Conservation (phyloP, 108 stramenopile genomes). For the Skeletonema menzelii region DNA sequence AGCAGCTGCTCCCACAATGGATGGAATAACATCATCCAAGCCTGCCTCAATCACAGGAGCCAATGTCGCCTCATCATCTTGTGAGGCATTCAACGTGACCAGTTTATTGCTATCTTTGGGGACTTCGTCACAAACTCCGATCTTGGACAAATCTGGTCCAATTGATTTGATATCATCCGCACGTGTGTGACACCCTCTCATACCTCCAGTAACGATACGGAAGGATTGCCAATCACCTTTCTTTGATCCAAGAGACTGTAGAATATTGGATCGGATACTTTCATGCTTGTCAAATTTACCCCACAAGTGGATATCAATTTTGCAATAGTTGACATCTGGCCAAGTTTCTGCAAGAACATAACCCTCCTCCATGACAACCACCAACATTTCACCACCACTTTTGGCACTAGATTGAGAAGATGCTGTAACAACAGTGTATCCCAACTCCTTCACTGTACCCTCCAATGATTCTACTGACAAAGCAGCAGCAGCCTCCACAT, state of each 20-base stretch:
- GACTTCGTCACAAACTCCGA: conserved; percentile 30
- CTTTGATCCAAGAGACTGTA: conserved; percentile 21
- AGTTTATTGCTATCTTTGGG: conserved; percentile 15
- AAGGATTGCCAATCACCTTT: conserved; percentile 38
- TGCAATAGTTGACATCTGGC: conserved; percentile 48
- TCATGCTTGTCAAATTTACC: conserved; percentile 38
- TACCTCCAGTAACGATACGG: conserved; percentile 82
- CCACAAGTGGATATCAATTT: conserved; percentile 50
- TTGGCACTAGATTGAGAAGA: conserved; percentile 30
- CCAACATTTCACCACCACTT: conserved; percentile 26
- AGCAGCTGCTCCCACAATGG: conserved; percentile 16
- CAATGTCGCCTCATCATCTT: conserved; percentile 26
- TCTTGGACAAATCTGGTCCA: conserved; percentile 61
- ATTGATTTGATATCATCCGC: conserved; percentile 69
- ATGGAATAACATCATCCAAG: conserved; percentile 19
- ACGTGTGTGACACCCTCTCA: conserved; percentile 76
- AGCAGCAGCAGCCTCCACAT: conserved; percentile 4
- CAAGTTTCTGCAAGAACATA: conserved; percentile 56
- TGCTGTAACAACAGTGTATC: conserved; percentile 28
- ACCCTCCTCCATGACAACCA: conserved; percentile 41
- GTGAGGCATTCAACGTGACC: conserved; percentile 25
- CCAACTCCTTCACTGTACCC: conserved; percentile 16
- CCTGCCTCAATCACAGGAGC: conserved; percentile 39
- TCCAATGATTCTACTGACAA: conserved; percentile 17
- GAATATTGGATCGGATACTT: conserved; percentile 44